Evolutionary conservation across 805 yeast genomes (phyloP), one percentile per base, ranked within the genome.

Genomic region (Kodamaea neixiangensis): DNA sequence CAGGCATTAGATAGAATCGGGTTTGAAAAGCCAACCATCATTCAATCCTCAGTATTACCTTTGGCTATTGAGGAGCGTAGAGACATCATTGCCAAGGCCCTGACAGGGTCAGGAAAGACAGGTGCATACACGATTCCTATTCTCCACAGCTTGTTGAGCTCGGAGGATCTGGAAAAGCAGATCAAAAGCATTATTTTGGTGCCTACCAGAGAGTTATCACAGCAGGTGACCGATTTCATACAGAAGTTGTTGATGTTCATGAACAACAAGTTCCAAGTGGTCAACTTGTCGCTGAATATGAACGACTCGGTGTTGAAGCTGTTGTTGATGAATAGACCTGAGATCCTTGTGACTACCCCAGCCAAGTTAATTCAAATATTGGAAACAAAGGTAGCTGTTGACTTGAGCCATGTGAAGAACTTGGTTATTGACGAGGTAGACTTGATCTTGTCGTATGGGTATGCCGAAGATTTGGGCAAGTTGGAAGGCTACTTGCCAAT

Each of bases 41-140:
- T 94, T 49, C 99, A 94, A 71, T 80, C 96, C 7, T 85, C 85
- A 63, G 87, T 97, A n/a, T 89, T 94, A 53, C 97, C 96, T 40
- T 72, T 94, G 46, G 97, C 99, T 0, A 71, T 94, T 48, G 87
- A 89, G 56, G 94, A 93, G 58, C 88, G 86, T 64, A 86, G 91
- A 72, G 97, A 93, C 66, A 87, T 93, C 56, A 86, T 93, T 44
- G 97, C 97, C 35, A 85, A 88, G 64, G 97, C 98, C 5, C 83
- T 89, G 20, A 93, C 99, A 0, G 99, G 99, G 3, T 87, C 97
- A 7, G 98, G 98, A 57, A 93, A 93, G 68, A 93, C 98, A 0
- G 88, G 89, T 9, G 96, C 97, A 1, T 93, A 93, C 65, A 71
- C 86, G 55, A 79, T 93, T 45, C 99, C 99, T 5, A 85, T 94